Percentiles rank a stretch among this genome's conserved stretches.
Conservation (phyloP, 805 yeast species). For the Torulaspora quercuum region DNA sequence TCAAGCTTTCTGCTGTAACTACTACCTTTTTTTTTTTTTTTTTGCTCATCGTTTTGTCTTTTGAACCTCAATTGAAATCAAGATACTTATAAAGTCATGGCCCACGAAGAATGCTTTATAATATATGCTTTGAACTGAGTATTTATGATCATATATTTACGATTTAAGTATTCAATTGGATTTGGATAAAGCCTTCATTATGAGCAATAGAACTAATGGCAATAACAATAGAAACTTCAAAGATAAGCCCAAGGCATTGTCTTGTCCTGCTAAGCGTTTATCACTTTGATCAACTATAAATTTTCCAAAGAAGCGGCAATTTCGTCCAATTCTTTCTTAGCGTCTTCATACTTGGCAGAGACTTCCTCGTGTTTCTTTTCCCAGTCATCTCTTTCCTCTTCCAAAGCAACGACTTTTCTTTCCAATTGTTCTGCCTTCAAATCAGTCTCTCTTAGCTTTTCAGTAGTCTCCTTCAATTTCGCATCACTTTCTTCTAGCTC, state of each 20-base stretch:
- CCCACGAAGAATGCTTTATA: too few species aligned
- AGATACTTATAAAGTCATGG: too few species aligned
- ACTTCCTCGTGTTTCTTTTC: constrained; percentile 90
- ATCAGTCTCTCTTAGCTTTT: constrained; percentile 91
- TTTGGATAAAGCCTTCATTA: too few species aligned
- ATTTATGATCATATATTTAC: too few species aligned
- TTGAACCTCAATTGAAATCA: background rate
- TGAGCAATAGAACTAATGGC: too few species aligned
- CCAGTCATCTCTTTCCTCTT: constrained; percentile 85
- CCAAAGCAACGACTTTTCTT: constrained; percentile 88
- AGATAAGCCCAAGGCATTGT: too few species aligned
- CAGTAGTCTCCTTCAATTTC: constrained; percentile 88
- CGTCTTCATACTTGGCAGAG: constrained; percentile 71
- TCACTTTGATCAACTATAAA: constrained; percentile 33
- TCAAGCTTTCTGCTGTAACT: too few species aligned
- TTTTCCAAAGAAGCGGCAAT: constrained; percentile 91
- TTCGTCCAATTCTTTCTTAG: constrained; percentile 93
- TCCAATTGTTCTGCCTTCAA: constrained; percentile 94
- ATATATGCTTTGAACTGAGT: too few species aligned
- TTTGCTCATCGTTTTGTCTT: constrained; percentile 6
- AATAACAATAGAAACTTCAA: too few species aligned
- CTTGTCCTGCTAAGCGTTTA: too few species aligned
- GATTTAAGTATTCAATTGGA: too few species aligned
- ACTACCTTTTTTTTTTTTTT: background rate
- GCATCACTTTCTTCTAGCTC: constrained; percentile 88